Percentiles rank a stretch among this genome's conserved stretches.
Conservation (phyloP, 2,329 filamentous ascomycete genomes). For the Raffaelea deltoideospora region DNA sequence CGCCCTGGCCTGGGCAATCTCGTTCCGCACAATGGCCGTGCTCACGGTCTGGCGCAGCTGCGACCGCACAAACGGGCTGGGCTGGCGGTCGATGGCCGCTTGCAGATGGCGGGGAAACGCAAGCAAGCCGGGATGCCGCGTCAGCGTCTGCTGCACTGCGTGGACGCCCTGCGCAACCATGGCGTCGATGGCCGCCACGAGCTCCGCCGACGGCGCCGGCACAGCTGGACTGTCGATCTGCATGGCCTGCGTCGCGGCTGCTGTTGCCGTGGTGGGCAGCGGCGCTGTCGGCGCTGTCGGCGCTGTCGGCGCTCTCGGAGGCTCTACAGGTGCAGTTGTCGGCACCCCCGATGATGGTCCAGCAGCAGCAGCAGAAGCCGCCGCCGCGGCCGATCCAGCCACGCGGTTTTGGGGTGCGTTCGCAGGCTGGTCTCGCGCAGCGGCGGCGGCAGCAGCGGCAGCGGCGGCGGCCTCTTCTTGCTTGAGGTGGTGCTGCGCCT, state of each 20-base stretch:
- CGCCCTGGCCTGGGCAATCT: slow-evolving; percentile 25
- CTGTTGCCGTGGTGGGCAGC: not conserved
- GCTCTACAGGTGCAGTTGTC: not conserved
- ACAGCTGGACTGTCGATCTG: slow-evolving; percentile 1
- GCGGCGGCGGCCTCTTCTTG: slow-evolving; percentile 54
- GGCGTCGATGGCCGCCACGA: slow-evolving; percentile 36
- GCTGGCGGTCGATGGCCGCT: slow-evolving; percentile 33
- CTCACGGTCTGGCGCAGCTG: slow-evolving; percentile 35
- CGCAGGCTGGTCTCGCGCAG: not conserved
- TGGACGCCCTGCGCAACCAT: slow-evolving; percentile 33
- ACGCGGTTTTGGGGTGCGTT: too few species aligned
- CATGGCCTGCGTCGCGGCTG: not conserved
- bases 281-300: not conserved
- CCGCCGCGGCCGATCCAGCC: too few species aligned
- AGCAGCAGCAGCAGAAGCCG: not conserved
- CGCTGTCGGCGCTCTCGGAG: not conserved
- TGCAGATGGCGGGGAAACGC: slow-evolving; percentile 32
- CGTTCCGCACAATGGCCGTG: slow-evolving; percentile 27
- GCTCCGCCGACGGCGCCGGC: slow-evolving; percentile 12
- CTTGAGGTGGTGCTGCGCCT: slow-evolving; percentile 55
- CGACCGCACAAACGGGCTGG: slow-evolving; percentile 29
- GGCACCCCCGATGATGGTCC: not conserved
- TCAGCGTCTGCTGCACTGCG: slow-evolving; percentile 29
- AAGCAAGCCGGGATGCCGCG: slow-evolving; percentile 32
- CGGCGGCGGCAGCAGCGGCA: slow-evolving; percentile 15